Evolutionary conservation across 768 basidiomycete species (phyloP), one percentile per base, ranked within the genome.

Genomic region (Lactarius akahatsu): DNA sequence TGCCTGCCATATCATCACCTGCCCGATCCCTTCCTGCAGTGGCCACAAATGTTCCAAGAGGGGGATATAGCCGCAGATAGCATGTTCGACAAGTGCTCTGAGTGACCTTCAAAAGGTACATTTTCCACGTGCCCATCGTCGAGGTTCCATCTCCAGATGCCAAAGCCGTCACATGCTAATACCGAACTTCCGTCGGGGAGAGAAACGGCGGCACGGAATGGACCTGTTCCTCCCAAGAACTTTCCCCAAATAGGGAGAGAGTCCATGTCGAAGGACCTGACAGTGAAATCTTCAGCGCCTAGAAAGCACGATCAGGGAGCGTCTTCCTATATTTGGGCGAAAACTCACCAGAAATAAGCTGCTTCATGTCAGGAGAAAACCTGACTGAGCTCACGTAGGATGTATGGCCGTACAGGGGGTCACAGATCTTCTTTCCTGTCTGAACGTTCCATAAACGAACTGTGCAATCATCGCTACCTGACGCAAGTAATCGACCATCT

Each of bases 301-400:
- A 26, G 36, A 9, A 28, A 30, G 20, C 15, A 34, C 38, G 16
- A 23, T 52, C 50, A 63, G 20, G n/a, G 40, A 15, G 11, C 4
- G 18, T 10, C 7, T 3, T 8, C 38, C 15, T 16, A n/a, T 23
- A n/a, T 45, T 40, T 28, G 11, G 4, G 23, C 32, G 28, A 3
- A 28, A 16, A 34, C 59, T 28, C 30, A 61, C 69, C 64, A 5
- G 57, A 62, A n/a, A 65, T 18, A 40, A 70, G 61, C 13, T 63
- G 64, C 20, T 66, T 62, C 59, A 57, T 66, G 62, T 70, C 69
- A 41, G 69, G 65, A n/a, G 70, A 61, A 47, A 71, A 71, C 32
- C 26, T 55, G 36, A 66, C 57, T 1, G 62, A 70, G 40, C 20
- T 41, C 34, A 68, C 67, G 41, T 0, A 9, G 32, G 30, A 54